Conservation (phyloP, 2,329 filamentous ascomycete species). For the Diplodia seriata region DNA sequence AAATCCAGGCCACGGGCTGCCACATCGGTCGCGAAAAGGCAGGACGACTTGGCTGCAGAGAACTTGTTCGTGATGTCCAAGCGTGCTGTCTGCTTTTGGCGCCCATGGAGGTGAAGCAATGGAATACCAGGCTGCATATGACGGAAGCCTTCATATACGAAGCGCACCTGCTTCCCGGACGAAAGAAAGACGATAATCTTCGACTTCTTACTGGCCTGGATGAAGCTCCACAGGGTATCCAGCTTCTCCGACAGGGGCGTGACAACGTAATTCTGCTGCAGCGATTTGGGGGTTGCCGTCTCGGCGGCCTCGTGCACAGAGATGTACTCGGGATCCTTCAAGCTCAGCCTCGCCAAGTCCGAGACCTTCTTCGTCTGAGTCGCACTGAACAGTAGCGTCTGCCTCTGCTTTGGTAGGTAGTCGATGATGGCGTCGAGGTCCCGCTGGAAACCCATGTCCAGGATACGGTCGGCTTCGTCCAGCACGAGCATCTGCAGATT, state of each 20-base stretch:
- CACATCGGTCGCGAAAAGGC: constrained; percentile 94
- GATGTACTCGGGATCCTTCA: constrained; percentile 92
- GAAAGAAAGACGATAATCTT: constrained; percentile 97
- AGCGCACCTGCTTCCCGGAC: constrained; percentile 94
- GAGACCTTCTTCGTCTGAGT: constrained; percentile 95
- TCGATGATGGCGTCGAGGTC: constrained; percentile 92
- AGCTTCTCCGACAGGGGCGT: constrained; percentile 88
- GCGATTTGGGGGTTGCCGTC: constrained; percentile 78
- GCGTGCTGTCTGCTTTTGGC: constrained; percentile 89
- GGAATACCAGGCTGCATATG: constrained; percentile 94
- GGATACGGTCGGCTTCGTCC: constrained; percentile 94
- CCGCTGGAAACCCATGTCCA: constrained; percentile 95
- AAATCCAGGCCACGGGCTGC: constrained; percentile 95
- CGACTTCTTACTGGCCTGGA: constrained; percentile 86
- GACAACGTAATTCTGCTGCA: constrained; percentile 91
- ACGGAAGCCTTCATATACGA: constrained; percentile 91
- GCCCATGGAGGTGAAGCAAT: constrained; percentile 88
- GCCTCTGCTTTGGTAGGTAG: constrained; percentile 82
- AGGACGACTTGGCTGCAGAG: constrained; percentile 78
- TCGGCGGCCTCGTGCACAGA: constrained; percentile 85
- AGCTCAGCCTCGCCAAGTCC: constrained; percentile 84
- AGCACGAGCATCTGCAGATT: constrained; percentile 92
- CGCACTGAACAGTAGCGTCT: constrained; percentile 94
- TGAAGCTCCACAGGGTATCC: constrained; percentile 90
- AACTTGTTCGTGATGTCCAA: constrained; percentile 88